Base-by-base conservation (phyloP, 371 early-diverging fungal genomes). In the Umbelopsis sp. region DNA sequence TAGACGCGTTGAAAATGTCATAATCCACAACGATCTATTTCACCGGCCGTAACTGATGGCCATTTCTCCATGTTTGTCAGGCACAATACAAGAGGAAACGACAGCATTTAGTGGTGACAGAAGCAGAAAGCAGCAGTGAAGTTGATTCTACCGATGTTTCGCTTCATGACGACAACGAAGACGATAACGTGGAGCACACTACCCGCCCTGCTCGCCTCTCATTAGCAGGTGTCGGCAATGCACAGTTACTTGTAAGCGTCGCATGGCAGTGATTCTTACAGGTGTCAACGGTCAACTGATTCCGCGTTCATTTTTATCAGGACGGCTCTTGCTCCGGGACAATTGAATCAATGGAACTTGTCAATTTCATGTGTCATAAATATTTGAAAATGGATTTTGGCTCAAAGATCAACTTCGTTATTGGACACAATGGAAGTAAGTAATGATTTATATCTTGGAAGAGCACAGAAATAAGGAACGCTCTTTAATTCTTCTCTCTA, bases 301-400 rank as follows among this genome's bases (percentile, higher is more conserved):
- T 48, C 3, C 6, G 1, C 18, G 16, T 12, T 20, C 0, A 22
- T 22, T 50, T 48, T 29, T 18, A 44, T 22, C 65, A 86, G 86
- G 70, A 72, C 32, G 53, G 81, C n/a, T 77, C 80, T 20, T 80
- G 84, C 53, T 78, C 81, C 45, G 97, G 97, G 14, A 90, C 92
- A 6, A 88, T 97, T 62, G 92, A 95, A 53, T 70, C 81, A 38
- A 86, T 98, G 18, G 92, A 93, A 75, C 77, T 97, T 37, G 80
- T 84, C 37, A 94, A 98, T 73, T 98, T 98, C 76, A 96, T 98
- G 97, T 97, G 97, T 74, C 99, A 98, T 77, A 86, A 87, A 44
- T 85, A 86, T 57, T 84, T 95, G 16, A 83, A 86, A 24, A 89
- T 97, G 10, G 78, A 87, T 62, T 86, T 98, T 72, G 90, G 92